These are phyloP conservation scores for Coemansia sp. DNA, from an alignment of 192 early-diverging fungal genomes.

Conservation along the genomic window DNA sequence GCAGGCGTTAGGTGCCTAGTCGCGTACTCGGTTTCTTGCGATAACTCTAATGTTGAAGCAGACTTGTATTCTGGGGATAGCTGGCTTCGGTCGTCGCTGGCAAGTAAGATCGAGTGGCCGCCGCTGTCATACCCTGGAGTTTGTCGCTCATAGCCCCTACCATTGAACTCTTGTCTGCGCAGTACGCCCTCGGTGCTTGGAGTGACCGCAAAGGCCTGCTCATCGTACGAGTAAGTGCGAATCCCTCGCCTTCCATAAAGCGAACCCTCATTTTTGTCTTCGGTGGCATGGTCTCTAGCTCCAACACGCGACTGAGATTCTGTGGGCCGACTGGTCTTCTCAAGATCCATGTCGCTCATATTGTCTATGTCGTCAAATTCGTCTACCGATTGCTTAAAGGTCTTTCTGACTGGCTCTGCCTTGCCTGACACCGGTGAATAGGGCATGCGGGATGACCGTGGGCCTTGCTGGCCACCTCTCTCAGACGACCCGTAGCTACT, in stretches of 20 bases:
- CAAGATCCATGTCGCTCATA: slow-evolving; percentile 38
- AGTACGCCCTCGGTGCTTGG: background rate
- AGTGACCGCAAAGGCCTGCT: background rate
- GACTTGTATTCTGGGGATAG: background rate
- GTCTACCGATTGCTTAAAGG: slow-evolving; percentile 30
- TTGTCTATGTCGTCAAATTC: slow-evolving; percentile 29
- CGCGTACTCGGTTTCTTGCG: background rate
- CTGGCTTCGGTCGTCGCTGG: background rate
- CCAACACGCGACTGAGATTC: background rate
- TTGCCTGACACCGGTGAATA: slow-evolving; percentile 17
- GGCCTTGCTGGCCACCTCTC: slow-evolving; percentile 1
- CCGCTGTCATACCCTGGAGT: background rate
- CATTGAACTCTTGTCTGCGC: background rate
- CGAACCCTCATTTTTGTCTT: background rate
- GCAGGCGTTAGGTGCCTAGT: slow-evolving; percentile 14
- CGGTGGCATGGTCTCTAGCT: background rate
- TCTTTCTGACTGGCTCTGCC: slow-evolving; percentile 1
- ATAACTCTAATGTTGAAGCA: background rate
- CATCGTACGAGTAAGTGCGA: slow-evolving; percentile 20
- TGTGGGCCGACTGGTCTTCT: slow-evolving; percentile 4
- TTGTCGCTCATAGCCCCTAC: background rate
- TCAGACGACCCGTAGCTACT: slow-evolving; percentile 4
- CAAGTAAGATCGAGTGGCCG: background rate
- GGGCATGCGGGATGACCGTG: slow-evolving; percentile 8
- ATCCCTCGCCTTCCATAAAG: background rate